These are phyloP conservation scores for Berberis vulgaris DNA, from an alignment of 164 flowering plant genomes.

Conservation along the genomic window DNA sequence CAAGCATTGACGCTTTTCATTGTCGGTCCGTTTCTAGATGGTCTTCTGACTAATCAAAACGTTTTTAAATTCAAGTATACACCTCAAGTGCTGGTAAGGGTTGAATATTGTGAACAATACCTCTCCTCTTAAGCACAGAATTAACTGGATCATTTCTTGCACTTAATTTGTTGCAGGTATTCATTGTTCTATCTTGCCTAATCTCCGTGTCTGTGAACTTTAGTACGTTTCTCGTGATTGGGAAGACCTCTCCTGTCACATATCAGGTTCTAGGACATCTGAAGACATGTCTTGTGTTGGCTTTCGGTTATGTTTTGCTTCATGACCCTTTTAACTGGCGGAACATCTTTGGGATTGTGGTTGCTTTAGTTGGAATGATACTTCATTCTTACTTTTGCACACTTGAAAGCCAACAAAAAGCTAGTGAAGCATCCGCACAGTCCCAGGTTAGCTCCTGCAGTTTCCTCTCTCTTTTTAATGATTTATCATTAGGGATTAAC, in stretches of 20 bases:
- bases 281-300: constrained; percentile 90
- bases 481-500: too few species aligned
- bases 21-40: constrained; percentile 81
- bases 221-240: constrained; percentile 94
- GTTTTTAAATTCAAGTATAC: constrained; percentile 89
- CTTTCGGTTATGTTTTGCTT: constrained; percentile 81
- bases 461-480: too few species aligned
- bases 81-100: constrained; percentile 78
- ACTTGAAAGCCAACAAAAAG: constrained; percentile 63
- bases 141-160: not conserved
- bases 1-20: constrained; percentile 76
- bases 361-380: constrained; percentile 87
- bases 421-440: constrained; percentile 47
- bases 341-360: constrained; percentile 72
- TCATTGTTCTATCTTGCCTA: constrained; percentile 89
- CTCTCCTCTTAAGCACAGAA: not conserved
- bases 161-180: constrained; percentile 50
- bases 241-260: constrained; percentile 96
- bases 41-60: constrained; percentile 64
- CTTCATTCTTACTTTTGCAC: constrained; percentile 75
- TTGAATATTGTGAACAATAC: not conserved
- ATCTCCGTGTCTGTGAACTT: constrained; percentile 95
- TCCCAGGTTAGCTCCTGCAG: constrained; percentile 49
- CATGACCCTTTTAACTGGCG: constrained; percentile 88
- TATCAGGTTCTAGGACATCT: constrained; percentile 96